Percentiles rank a stretch among this genome's conserved stretches.
These are phyloP conservation scores for Babesia divergens DNA, from an alignment of 169 alveolate species.

Conservation along the genomic window DNA sequence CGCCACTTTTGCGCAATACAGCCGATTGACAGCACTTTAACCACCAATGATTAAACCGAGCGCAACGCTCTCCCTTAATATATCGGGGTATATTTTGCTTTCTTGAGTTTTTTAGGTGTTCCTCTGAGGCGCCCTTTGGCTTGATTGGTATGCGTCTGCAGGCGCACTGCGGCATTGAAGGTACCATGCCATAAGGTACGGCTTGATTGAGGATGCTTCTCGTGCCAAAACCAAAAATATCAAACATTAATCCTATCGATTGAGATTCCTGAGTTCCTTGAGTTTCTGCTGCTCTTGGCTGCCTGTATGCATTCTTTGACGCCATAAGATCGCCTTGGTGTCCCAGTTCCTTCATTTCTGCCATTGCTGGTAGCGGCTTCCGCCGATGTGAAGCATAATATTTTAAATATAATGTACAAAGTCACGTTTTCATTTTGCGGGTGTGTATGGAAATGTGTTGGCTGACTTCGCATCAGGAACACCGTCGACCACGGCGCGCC, in stretches of 20 bases:
- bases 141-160: constrained; percentile 31
- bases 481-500: too few relatives aligned
- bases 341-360: constrained; percentile 18
- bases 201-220: constrained; percentile 3
- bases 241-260: constrained; percentile 17
- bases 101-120: constrained; percentile 14
- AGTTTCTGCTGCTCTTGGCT: neutral
- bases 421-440: too few relatives aligned
- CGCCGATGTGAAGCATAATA: too few relatives aligned
- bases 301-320: neutral
- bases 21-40: constrained; percentile 65
- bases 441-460: too few relatives aligned
- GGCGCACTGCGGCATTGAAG: constrained; percentile 61
- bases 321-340: neutral
- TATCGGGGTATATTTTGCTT: constrained; percentile 23
- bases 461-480: too few relatives aligned
- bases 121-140: constrained; percentile 10
- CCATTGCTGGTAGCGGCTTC: constrained; percentile 14
- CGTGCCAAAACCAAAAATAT: constrained; percentile 58
- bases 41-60: constrained; percentile 61
- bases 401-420: too few relatives aligned
- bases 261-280: neutral
- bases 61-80: constrained; percentile 46
- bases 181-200: constrained; percentile 39
- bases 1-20: constrained; percentile 35